phyloP scores from a whole-genome alignment of 129 eudicot genomes.

The Flaveria bidentis region DNA sequence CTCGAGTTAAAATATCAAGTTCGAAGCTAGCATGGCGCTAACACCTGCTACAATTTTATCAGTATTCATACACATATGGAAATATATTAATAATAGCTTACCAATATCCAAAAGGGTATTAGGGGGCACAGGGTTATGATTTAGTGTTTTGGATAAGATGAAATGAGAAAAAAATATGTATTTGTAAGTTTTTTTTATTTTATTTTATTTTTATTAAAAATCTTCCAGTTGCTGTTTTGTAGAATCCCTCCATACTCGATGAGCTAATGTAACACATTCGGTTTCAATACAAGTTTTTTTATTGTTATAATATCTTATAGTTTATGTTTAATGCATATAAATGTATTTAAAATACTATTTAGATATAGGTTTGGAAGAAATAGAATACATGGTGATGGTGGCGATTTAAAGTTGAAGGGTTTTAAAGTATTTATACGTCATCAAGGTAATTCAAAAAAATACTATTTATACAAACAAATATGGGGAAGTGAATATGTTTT shows the following conservation, averaged over 20 bases:
- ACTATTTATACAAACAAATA: no score
- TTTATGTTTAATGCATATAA: not conserved
- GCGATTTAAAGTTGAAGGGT: not conserved
- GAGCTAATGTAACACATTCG: constrained; percentile 2
- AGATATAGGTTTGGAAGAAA: no score
- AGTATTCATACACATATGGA: not conserved
- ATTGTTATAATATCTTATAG: not conserved
- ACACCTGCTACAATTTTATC: constrained; percentile 1
- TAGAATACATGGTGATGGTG: not conserved
- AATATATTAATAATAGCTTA: constrained; percentile 17
- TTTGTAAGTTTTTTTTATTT: not conserved
- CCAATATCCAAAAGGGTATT: not conserved
- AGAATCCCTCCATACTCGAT: not conserved
- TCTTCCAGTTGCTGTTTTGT: constrained; percentile 16
- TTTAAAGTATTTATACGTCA: not conserved
- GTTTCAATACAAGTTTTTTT: constrained; percentile 21
- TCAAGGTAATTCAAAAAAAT: not conserved
- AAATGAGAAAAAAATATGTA: not conserved
- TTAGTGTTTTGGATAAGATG: constrained; percentile 3
- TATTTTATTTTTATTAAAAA: not conserved
- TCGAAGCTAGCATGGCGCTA: not conserved
- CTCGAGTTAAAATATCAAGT: not conserved
- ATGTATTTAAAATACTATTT: not conserved
- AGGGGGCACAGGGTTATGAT: not conserved
- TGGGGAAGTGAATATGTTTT: no score